These are phyloP conservation scores for Fusarium marasasianum DNA, from an alignment of 2,329 filamentous ascomycete genomes.

Conservation along the genomic window DNA sequence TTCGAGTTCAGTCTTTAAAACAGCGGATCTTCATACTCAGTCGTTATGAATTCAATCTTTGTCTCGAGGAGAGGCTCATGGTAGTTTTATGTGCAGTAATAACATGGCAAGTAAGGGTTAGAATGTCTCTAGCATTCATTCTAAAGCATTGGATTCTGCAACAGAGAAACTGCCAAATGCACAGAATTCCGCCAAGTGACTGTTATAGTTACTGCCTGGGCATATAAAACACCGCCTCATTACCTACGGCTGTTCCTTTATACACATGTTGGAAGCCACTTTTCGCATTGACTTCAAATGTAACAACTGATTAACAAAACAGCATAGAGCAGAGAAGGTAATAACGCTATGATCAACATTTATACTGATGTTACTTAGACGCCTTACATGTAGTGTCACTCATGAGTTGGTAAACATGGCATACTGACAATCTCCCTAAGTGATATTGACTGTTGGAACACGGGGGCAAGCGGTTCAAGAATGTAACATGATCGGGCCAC, in stretches of 20 bases:
- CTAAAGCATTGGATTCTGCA: neutral
- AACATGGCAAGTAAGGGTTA: neutral
- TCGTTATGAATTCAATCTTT: neutral
- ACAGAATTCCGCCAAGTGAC: neutral
- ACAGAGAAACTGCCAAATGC: neutral
- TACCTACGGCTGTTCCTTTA: neutral
- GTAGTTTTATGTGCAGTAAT: neutral
- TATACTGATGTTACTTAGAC: accelerated
- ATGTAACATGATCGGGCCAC: neutral
- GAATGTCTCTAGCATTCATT: neutral
- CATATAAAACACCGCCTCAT: neutral
- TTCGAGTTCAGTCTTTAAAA: neutral
- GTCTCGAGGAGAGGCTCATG: neutral
- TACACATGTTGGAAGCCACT: neutral
- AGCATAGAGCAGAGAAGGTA: neutral
- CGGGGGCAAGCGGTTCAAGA: neutral
- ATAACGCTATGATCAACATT: neutral
- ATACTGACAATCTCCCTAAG: neutral
- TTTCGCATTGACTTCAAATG: neutral
- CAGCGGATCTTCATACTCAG: neutral
- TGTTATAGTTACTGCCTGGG: neutral
- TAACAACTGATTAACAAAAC: neutral
- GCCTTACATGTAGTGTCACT: neutral
- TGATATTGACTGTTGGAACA: neutral
- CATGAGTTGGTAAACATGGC: neutral